Evolutionary conservation across 805 yeast species (phyloP), one percentile per base, ranked within the genome.

Genomic region (Metschnikowia sp.): DNA sequence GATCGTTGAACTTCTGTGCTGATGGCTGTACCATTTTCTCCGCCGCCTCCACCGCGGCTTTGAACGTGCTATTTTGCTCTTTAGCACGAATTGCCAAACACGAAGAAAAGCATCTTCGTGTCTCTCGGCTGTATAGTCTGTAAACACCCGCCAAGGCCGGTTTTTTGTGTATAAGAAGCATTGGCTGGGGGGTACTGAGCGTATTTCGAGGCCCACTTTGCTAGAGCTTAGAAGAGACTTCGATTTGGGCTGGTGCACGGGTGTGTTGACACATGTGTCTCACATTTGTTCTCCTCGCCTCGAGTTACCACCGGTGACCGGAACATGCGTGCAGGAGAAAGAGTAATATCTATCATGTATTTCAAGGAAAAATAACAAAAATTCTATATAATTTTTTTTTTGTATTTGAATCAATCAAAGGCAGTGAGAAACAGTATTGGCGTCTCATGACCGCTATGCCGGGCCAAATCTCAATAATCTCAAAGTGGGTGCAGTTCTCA

Each of bases 1-100:
- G 99, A 65, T 94, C 97, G 48, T 77, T 76, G 53, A 84, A 70
- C 51, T 76, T 69, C 39, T 66, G 54, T 34, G 73, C 49, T 19
- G 75, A 57, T 11, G 59, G 54, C 44, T 85, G 85, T 12, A 87
- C 92, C 57, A 87, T 66, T 55, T 78, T 82, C 53, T 86, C 88
- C 1, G 89, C 94, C 2, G 90, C 74, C 50, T 80, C 81, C 40
- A 87, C 71, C 2, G 92, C 94, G 1, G 88, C 68, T 37, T 58
- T 55, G 52, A 70, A 72, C 3, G 70, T 43, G 49, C 43, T 52
- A 26, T 36, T 44, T 11, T 33, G 18, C 36, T 41, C 45, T 26
- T 33, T 42, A 6, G 45, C 39, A 9, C 45, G 32, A 7, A 36
- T 29, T 5, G 39, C 39, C 12, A 30, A 7, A 4, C 30, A 28